Base-by-base conservation (phyloP, 2,329 filamentous ascomycete genomes). In the Monosporascus sp. region DNA sequence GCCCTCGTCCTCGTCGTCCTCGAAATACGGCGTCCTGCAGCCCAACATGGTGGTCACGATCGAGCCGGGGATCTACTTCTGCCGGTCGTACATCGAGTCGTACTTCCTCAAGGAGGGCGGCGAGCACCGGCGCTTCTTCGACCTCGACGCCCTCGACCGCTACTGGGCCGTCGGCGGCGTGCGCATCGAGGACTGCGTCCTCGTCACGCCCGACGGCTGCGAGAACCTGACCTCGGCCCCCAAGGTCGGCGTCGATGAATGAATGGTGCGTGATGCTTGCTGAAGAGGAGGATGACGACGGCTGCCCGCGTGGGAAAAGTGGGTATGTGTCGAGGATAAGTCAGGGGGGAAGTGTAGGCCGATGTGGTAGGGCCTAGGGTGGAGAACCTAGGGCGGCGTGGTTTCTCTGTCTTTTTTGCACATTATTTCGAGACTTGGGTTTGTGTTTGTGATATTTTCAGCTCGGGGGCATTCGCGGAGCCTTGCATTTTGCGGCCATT, bases 151-250 rank as follows among this genome's bases (percentile, higher is more conserved):
- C 5, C 71, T 94, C 48, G 82, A 85, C 55, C 74, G 73, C 57
- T 93, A 88, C 68, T 93, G 89, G 75, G 74, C 72, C 25, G 86
- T 97, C 1, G 94, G 93, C 17, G 94, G 94, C 36, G 90, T 96
- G 25, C 82, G 94, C 47, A 95, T 97, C 56, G 94, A 99, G 73
- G 91, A 97, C 65, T 89, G 93, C 68, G 80, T 97, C 39, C 76
- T 94, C 22, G 84, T 97, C 47, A 94, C 88, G 1, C 77, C 86
- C 55, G 75, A 81, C 24, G 91, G 92, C 0, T 84, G 84, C 62
- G 91, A 97, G 71, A 95, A 96, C 65, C 66, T 97, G 67, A 95
- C 91, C 1, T 79, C 80, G 1, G 88, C 88, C 31, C 88, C 89
- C 0, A 96, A 95, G 74, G 82, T 83, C 2, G 78, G 86, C 50